Conservation (phyloP, 176 grass and related monocot species). For the Cocos nucifera region DNA sequence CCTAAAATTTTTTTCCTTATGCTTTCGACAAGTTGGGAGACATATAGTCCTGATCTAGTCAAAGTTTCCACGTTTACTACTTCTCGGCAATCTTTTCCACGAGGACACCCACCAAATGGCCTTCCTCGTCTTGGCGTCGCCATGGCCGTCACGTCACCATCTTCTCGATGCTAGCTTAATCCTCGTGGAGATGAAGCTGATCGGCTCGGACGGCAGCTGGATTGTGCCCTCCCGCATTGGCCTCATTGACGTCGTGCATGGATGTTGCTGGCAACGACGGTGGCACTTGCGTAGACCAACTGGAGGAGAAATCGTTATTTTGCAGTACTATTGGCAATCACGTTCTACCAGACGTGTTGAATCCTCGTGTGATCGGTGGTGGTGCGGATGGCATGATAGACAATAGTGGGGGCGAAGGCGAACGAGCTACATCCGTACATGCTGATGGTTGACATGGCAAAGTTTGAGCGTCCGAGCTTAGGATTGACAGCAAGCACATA, state of each 20-base stretch:
- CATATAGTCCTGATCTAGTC: no score
- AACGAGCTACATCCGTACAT: no score
- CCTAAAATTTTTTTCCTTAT: no score
- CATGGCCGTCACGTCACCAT: constrained; percentile 32
- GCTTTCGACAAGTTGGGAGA: no score
- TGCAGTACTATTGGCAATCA: constrained; percentile 40
- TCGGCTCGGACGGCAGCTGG: constrained; percentile 47
- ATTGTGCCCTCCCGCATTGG: constrained; percentile 42
- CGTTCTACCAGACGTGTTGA: background rate
- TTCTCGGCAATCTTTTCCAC: background rate
- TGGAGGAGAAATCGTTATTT: constrained; percentile 21
- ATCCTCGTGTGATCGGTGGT: background rate
- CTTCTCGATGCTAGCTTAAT: constrained; percentile 50
- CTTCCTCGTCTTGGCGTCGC: constrained; percentile 27
- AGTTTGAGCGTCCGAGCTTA: no score
- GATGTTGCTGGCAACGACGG: constrained; percentile 29
- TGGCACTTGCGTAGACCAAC: constrained; percentile 25
- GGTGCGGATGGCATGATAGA: no score
- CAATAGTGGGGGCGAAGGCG: no score
- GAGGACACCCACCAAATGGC: background rate
- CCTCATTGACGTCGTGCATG: constrained; percentile 48
- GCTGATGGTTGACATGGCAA: no score
- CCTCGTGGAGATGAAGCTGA: constrained; percentile 59
- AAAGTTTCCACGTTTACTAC: no score
- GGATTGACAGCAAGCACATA: constrained; percentile 14